Evolutionary conservation across 2,329 filamentous ascomycete species (phyloP).

Genomic region (Epicoccum nigrum): DNA sequence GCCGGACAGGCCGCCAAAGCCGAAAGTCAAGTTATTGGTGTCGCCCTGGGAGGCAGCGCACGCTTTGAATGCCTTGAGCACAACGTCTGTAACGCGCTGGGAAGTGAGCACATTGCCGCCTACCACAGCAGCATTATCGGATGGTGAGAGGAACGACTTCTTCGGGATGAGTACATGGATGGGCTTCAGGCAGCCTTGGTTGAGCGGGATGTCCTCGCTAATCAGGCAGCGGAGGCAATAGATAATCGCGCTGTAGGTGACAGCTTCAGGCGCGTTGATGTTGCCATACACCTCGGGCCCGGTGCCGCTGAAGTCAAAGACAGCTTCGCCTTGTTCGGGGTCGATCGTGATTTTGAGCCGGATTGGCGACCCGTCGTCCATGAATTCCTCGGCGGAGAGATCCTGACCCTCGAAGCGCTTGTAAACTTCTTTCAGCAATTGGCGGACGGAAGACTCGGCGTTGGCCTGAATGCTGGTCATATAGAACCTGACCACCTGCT

Average conservation of each 20-base stretch:
- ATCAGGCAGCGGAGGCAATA: slow-evolving; percentile 84
- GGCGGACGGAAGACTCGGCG: slow-evolving; percentile 76
- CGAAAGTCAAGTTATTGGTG: slow-evolving; percentile 86
- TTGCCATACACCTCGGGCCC: slow-evolving; percentile 81
- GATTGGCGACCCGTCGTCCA: slow-evolving; percentile 86
- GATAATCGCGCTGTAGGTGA: slow-evolving; percentile 84
- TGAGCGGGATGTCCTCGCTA: slow-evolving; percentile 80
- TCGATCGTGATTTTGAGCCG: slow-evolving; percentile 77
- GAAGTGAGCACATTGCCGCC: slow-evolving; percentile 80
- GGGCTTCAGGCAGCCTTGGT: slow-evolving; percentile 82
- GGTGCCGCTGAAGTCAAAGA: slow-evolving; percentile 80
- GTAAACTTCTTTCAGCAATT: slow-evolving; percentile 74
- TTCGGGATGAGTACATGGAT: slow-evolving; percentile 76
- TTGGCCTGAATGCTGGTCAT: slow-evolving; percentile 85
- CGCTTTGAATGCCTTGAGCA: slow-evolving; percentile 79
- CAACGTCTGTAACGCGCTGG: slow-evolving; percentile 82
- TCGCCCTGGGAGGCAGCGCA: slow-evolving; percentile 81
- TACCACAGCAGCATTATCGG: slow-evolving; percentile 78
- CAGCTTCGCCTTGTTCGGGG: slow-evolving; percentile 72
- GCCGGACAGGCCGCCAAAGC: slow-evolving; percentile 66
- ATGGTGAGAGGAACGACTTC: slow-evolving; percentile 75
- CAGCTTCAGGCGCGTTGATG: slow-evolving; percentile 80
- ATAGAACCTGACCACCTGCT: slow-evolving; percentile 79
- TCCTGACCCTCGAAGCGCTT: slow-evolving; percentile 71
- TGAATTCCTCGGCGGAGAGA: slow-evolving; percentile 78